These are phyloP conservation scores for Cornus suecica DNA, from an alignment of 148 eudicot genomes.

Conservation along the genomic window DNA sequence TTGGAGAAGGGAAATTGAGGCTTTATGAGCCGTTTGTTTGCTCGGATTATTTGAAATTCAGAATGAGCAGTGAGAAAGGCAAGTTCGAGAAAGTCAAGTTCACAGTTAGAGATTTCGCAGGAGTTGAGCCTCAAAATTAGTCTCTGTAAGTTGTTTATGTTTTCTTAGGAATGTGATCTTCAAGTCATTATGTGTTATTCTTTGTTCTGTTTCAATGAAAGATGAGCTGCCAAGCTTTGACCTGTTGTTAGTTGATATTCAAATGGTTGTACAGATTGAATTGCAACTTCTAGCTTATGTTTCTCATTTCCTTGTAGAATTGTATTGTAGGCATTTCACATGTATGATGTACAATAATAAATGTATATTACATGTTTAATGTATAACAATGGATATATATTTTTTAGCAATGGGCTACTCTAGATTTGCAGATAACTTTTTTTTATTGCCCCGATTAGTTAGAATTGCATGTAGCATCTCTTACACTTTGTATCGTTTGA, in stretches of 20 bases:
- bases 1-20: conserved; percentile 49
- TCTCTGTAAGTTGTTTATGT: neutral
- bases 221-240: conserved; percentile 3
- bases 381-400: neutral
- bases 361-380: too few relatives aligned
- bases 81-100: conserved; percentile 83
- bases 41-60: conserved; percentile 60
- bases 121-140: conserved; percentile 15
- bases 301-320: neutral
- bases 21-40: conserved; percentile 56
- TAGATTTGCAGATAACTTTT: too few relatives aligned
- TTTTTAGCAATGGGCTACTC: too few relatives aligned
- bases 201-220: neutral
- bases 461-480: too few relatives aligned
- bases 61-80: conserved; percentile 64
- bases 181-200: too few relatives aligned
- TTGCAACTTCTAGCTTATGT: conserved; percentile 5
- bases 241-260: neutral
- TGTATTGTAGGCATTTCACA: neutral
- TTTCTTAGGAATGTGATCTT: neutral
- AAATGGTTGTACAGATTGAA: conserved; percentile 11
- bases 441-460: too few relatives aligned
- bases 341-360: neutral
- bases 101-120: conserved; percentile 82
- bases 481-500: too few relatives aligned